phyloP scores from a whole-genome alignment of 768 basidiomycete genomes.

The Suillus plorans region DNA sequence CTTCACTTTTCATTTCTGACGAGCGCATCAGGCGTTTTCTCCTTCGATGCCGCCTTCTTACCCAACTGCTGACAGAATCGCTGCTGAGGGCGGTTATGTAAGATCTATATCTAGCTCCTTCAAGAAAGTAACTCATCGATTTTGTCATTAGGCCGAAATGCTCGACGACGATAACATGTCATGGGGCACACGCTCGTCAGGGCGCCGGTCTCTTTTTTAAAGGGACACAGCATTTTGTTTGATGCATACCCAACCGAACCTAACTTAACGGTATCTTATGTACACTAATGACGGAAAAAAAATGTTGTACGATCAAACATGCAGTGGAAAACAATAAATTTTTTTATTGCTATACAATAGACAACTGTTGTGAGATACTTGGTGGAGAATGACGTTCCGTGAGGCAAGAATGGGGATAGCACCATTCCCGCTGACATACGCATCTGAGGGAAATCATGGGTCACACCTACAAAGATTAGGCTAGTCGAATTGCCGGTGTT shows the following conservation, averaged over 20 bases:
- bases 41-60: conserved; percentile 4
- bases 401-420: not conserved
- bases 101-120: not conserved
- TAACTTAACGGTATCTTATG: conserved; percentile 13
- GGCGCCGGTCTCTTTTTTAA: conserved; percentile 14
- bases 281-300: conserved; percentile 8
- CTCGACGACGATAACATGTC: conserved; percentile 31
- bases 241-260: not conserved
- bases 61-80: not conserved
- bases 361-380: not conserved
- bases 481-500: not conserved
- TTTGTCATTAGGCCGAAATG: conserved; percentile 22
- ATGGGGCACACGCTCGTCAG: conserved; percentile 15
- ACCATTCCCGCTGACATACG: not conserved
- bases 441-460: not conserved
- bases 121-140: not conserved
- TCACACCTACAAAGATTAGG: not conserved
- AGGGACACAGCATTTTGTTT: not conserved
- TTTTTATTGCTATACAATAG: not conserved
- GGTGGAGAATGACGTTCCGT: not conserved
- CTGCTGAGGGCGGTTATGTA: conserved; percentile 17
- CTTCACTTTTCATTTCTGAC: conserved; percentile 2
- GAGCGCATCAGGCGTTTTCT: conserved; percentile 14
- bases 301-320: conserved; percentile 15
- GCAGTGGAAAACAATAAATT: not conserved